Conservation (phyloP, 495 filamentous ascomycete species). For the Astrothelium macrocarpum region DNA sequence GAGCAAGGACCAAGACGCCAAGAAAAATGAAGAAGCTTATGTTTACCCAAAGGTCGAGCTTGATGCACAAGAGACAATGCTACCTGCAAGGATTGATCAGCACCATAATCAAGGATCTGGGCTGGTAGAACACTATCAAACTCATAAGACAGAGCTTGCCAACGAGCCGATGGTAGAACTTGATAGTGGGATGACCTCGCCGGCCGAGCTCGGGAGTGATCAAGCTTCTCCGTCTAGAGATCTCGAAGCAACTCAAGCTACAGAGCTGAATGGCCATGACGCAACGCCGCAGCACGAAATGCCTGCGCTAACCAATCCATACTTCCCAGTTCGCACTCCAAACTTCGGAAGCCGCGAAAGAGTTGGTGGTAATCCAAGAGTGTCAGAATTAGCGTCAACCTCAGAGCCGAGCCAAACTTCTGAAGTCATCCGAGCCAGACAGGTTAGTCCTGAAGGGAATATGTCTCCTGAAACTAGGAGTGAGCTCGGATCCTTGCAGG, state of each 20-base stretch:
- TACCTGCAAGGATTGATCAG: background rate
- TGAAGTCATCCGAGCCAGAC: background rate
- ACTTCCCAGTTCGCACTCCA: background rate
- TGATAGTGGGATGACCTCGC: background rate
- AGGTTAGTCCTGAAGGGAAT: background rate
- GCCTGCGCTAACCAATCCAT: background rate
- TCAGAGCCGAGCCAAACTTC: background rate
- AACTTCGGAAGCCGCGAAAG: background rate
- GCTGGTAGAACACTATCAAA: background rate
- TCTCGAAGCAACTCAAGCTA: background rate
- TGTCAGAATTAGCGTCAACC: background rate
- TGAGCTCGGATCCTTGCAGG: background rate
- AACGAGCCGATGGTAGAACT: background rate
- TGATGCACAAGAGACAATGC: slow-evolving; percentile 12
- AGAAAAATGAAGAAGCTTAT: slow-evolving; percentile 3
- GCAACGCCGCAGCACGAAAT: background rate
- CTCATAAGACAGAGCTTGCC: background rate
- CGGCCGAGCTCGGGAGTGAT: background rate
- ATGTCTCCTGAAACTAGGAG: background rate
- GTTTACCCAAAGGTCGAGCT: slow-evolving; percentile 29
- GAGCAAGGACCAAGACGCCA: slow-evolving; percentile 8
- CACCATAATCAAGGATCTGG: background rate
- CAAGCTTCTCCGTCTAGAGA: background rate
- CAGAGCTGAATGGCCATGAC: background rate
- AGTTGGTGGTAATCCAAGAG: background rate